phyloP scores from a whole-genome alignment of 2,329 filamentous ascomycete species.

The Colletotrichum paranaense region DNA sequence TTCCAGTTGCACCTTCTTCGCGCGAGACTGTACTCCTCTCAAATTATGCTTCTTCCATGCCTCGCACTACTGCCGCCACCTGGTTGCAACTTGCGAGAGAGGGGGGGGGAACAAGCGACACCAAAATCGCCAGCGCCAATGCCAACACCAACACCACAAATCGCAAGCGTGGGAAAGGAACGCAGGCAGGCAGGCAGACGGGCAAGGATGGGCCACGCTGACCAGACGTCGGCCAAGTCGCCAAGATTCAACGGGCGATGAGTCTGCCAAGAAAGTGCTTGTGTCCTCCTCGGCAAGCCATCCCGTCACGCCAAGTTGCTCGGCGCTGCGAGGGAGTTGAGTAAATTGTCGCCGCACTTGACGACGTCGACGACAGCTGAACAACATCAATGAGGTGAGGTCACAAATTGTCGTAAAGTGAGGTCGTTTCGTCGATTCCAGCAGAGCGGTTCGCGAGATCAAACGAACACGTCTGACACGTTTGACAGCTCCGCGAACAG shows the following conservation, averaged over 20 bases:
- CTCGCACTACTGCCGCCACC: neutral
- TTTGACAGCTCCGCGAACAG: slow-evolving; percentile 5
- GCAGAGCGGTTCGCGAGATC: slow-evolving; percentile 16
- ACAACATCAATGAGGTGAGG: neutral
- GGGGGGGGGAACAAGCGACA: neutral
- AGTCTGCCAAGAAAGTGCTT: slow-evolving; percentile 36
- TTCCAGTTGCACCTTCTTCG: neutral
- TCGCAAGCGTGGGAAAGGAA: neutral
- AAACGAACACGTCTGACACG: slow-evolving; percentile 29
- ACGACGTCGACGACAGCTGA: slow-evolving; percentile 8
- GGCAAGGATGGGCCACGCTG: slow-evolving; percentile 13
- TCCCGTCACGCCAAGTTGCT: slow-evolving; percentile 34
- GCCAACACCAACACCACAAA: neutral
- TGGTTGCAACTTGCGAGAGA: neutral
- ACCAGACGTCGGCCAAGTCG: slow-evolving; percentile 29
- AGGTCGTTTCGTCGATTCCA: slow-evolving; percentile 9
- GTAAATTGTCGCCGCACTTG: slow-evolving; percentile 28
- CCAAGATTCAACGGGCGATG: slow-evolving; percentile 31
- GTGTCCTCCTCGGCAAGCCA: slow-evolving; percentile 34
- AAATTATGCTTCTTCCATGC: neutral
- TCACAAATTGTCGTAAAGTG: neutral
- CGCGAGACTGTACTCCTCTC: neutral
- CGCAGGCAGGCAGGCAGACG: neutral
- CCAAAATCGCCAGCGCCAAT: neutral
- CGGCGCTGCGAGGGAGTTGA: slow-evolving; percentile 29